Base-by-base conservation (phyloP, 495 filamentous ascomycete species). In the Penicillium paxilli region DNA sequence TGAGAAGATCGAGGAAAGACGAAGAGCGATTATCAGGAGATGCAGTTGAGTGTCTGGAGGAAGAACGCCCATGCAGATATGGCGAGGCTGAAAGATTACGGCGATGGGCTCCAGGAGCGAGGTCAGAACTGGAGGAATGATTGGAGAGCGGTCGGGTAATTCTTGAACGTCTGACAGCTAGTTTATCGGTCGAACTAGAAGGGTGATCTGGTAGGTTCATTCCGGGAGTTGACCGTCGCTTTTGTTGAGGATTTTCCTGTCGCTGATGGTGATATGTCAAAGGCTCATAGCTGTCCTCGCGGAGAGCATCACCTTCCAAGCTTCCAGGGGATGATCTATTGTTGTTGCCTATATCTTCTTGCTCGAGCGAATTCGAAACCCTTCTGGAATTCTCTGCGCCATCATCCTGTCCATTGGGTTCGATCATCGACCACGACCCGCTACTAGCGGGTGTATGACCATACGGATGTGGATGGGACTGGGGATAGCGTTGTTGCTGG, bases 1-100 rank as follows among this genome's bases (percentile, higher is more conserved):
- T 91, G 50, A 96, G 79, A 12, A 97, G 77, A 64, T 98, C 91
- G 19, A 92, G 79, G 67, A 92, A 95, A 0, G 94, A 96, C 12
- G 83, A 72, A 2, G 90, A 86, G 38, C 94, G 79, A 30, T 77
- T 84, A 50, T 94, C 90, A 5, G 91, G 87, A 6, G 93, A 93
- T 20, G 67, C 64, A 5, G 64, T 62, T 5, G 85, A 88, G 37
- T 87, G 78, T 8, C 80, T 72, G 1, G 87, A 88, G 5, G 83
- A 78, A 5, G 80, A 76, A 25, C 84, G 83, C 16, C 67, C 78
- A 49, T 71, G 71, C 69, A 74, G 35, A 62, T 69, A 77, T n/a
- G 71, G 81, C 11, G 68, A 81, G 33, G 55, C 70, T 30, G 79
- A 82, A 14, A 71, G 83, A 54, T 84, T 87, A 5, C 87, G 83